These are phyloP conservation scores for Fusarium sp. DNA, from an alignment of 2,329 filamentous ascomycete species.

Conservation along the genomic window DNA sequence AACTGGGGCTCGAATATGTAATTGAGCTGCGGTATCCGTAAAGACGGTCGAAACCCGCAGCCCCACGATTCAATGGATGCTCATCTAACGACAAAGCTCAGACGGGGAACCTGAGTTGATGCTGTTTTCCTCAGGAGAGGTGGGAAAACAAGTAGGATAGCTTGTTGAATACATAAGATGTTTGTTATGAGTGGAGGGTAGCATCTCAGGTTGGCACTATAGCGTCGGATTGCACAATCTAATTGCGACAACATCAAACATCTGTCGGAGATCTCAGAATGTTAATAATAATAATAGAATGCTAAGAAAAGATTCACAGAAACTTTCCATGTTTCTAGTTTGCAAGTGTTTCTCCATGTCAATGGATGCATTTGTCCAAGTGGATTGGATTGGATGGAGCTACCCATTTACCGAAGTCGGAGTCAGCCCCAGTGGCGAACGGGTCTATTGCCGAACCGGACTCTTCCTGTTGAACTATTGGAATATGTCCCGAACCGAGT, in stretches of 20 bases:
- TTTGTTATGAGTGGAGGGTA: not conserved
- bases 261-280: not conserved
- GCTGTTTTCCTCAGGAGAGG: not conserved
- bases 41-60: not conserved
- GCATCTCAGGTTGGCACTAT: not conserved
- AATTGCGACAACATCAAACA: not conserved
- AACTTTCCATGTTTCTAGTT: not conserved
- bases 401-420: conserved; percentile 8
- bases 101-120: not conserved
- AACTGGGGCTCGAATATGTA: not conserved
- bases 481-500: not conserved
- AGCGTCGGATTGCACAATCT: not conserved
- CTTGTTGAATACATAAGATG: not conserved
- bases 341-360: not conserved
- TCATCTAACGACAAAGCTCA: not conserved
- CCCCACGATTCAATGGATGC: not conserved
- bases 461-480: not conserved
- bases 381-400: not conserved
- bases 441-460: conserved; percentile 10
- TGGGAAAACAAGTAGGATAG: not conserved
- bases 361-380: not conserved
- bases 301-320: not conserved
- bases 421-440: not conserved
- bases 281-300: not conserved
- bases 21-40: not conserved